Evolutionary conservation across 257 asterid genomes (phyloP), one percentile per base, ranked within the genome.

Genomic region (Leonotis leonurus): DNA sequence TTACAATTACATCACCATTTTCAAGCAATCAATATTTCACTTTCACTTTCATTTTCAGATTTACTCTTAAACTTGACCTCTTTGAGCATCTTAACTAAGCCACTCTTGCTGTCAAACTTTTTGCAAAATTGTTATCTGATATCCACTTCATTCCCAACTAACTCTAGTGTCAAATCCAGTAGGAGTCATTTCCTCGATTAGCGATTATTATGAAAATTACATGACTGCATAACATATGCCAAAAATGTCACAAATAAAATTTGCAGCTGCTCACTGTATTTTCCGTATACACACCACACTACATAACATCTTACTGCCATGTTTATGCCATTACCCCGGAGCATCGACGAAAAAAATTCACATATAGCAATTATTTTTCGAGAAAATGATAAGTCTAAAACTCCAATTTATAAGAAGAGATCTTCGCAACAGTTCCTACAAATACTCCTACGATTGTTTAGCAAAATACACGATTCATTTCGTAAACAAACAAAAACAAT

Each of bases 11-110:
- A 44, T 30, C 21, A 67, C 11, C 51, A 66, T n/a, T 48, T 12
- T 29, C 27, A 73, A n/a, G 39, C 35, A 50, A 75, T 41, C 57
- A 72, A 41, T 13, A 32, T 18, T 26, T 55, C 20, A 48, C 12
- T 33, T 56, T 50, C 25, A 3, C 13, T 48, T 18, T 36, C 53
- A 4, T 6, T 3, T 32, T 32, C n/a, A 5, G 11, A 3, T 56
- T 26, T 8, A 21, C 3, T 10, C 18, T 9, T 5, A 26, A 16
- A 13, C 27, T 50, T 26, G 32, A 20, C 14, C 30, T 26, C 25
- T 48, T 20, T 11, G 55, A 43, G 44, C 44, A 33, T 58, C 73
- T 54, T 22, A 60, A 36, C 25, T 37, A 59, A 36, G 59, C 22
- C 30, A 1, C 48, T 41, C 48, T 41, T 9, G n/a, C n/a, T n/a